These are phyloP conservation scores for Eremothecium cymbalariae DNA, from an alignment of 1,139 yeast species.

Conservation along the genomic window DNA sequence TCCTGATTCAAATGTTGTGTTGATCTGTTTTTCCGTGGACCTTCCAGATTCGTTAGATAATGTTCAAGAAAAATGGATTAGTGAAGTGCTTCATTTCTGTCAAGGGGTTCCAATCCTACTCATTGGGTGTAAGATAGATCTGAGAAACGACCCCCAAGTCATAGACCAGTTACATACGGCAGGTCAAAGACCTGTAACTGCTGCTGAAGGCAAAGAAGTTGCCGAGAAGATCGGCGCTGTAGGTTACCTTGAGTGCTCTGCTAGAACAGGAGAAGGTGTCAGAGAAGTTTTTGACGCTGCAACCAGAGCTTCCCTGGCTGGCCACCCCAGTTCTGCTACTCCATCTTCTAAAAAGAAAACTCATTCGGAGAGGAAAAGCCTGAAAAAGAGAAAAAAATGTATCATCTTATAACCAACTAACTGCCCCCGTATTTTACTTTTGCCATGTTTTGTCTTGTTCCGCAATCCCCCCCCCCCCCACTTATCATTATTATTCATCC, in stretches of 20 bases:
- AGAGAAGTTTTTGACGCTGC: constrained; percentile 90
- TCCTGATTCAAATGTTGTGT: constrained; percentile 87
- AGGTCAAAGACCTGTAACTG: constrained; percentile 67
- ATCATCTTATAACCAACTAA: constrained; percentile 26
- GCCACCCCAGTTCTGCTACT: constrained; percentile 27
- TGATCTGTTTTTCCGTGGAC: constrained; percentile 87
- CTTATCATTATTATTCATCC: neutral
- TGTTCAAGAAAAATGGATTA: constrained; percentile 91
- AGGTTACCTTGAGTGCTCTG: constrained; percentile 87
- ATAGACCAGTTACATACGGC: constrained; percentile 67
- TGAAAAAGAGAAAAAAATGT: constrained; percentile 35
- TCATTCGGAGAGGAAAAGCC: constrained; percentile 14
- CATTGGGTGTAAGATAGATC: constrained; percentile 87
- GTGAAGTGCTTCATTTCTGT: constrained; percentile 89
- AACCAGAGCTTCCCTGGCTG: constrained; percentile 50
- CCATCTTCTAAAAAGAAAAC: constrained; percentile 31
- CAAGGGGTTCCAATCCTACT: constrained; percentile 91
- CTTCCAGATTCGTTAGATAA: constrained; percentile 89
- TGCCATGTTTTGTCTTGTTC: too few species aligned
- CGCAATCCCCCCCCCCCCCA: neutral
- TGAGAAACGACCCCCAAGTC: constrained; percentile 74
- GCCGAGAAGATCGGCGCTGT: constrained; percentile 85
- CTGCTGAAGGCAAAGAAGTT: constrained; percentile 73
- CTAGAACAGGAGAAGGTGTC: constrained; percentile 84
- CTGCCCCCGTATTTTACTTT: constrained; percentile 3